Conservation (phyloP, 805 yeast species). For the Candida golubevii region DNA sequence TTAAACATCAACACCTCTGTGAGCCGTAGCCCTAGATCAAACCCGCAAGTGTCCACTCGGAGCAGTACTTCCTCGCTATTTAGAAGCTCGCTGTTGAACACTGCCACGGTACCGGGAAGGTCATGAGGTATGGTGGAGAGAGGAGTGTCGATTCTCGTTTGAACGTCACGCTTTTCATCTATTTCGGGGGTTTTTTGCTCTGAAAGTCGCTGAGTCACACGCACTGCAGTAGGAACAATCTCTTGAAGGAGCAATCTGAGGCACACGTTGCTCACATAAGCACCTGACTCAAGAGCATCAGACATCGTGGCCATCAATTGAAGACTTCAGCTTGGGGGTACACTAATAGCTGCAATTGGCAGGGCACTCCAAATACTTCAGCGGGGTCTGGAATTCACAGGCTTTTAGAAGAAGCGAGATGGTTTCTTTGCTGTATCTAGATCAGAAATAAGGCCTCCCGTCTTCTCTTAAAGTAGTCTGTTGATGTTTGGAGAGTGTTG, state of each 20-base stretch:
- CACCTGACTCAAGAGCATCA: conserved; percentile 12
- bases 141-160: conserved; percentile 25
- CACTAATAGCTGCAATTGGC: no score
- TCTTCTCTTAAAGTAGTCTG: no score
- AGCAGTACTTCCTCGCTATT: conserved; percentile 48
- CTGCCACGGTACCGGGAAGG: conserved; percentile 40
- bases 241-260: conserved; percentile 70
- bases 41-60: conserved; percentile 70
- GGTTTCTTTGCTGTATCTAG: no score
- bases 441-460: no score
- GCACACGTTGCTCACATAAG: conserved; percentile 49
- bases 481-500: no score
- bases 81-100: conserved; percentile 32
- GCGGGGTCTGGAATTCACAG: no score
- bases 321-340: no score
- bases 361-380: no score
- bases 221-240: conserved; percentile 65
- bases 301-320: neutral
- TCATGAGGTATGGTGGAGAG: conserved; percentile 30
- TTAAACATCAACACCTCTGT: conserved; percentile 46
- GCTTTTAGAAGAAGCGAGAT: no score
- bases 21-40: conserved; percentile 56
- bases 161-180: conserved; percentile 9
- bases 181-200: conserved; percentile 5
- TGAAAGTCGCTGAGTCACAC: conserved; percentile 51